Evolutionary conservation across 257 asterid genomes (phyloP).

Genomic region (Solanum appendiculatum): DNA sequence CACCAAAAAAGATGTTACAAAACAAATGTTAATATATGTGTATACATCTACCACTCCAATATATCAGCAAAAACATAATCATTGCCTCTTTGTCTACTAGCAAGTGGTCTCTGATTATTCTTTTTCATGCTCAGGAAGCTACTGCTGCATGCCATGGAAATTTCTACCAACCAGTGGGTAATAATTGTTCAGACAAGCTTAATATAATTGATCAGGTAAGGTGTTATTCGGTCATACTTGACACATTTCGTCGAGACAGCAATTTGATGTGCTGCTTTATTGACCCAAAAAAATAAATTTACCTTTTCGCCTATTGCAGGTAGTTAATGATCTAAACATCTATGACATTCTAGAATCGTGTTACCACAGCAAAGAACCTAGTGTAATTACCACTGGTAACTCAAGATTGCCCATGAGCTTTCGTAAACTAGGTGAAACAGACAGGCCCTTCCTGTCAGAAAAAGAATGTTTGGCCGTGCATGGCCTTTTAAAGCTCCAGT

Average conservation of each 20-base stretch:
- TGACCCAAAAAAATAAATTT: neutral
- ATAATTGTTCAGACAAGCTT: constrained; percentile 44
- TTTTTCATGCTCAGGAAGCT: constrained; percentile 44
- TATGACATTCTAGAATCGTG: constrained; percentile 91
- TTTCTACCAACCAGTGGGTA: constrained; percentile 37
- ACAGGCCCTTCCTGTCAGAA: constrained; percentile 75
- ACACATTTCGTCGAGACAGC: neutral
- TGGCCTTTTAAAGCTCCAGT: constrained; percentile 97
- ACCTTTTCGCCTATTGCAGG: constrained; percentile 36
- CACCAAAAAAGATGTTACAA: neutral
- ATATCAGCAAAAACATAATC: neutral
- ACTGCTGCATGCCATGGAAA: constrained; percentile 52
- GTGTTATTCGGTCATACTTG: neutral
- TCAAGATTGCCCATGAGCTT: constrained; percentile 65
- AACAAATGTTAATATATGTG: neutral
- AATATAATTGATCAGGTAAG: constrained; percentile 51
- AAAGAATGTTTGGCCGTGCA: constrained; percentile 90
- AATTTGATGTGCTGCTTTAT: neutral
- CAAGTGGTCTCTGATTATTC: constrained; percentile 3
- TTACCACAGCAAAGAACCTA: constrained; percentile 43
- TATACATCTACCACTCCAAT: neutral
- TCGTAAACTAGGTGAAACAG: constrained; percentile 87
- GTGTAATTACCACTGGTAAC: constrained; percentile 18
- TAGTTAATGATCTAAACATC: constrained; percentile 42
- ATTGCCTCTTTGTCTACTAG: neutral